Base-by-base conservation (phyloP, 1,284 basidiomycete genomes). In the Cutaneotrichosporon arboriforme region DNA sequence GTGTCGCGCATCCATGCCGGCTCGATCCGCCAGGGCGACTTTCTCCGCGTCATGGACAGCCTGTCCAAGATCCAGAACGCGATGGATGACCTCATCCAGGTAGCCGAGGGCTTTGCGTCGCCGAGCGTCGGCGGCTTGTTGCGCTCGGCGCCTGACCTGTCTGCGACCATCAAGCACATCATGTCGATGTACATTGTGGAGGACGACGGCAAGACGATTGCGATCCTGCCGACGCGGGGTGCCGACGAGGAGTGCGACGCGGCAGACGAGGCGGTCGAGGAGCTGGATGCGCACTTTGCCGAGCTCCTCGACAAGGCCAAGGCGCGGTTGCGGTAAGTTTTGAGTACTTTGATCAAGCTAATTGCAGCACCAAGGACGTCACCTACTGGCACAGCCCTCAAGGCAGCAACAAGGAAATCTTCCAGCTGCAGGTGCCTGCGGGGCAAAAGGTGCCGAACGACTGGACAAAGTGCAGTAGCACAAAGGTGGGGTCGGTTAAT, bases 1-100 rank as follows among this genome's bases (percentile, higher is more conserved):
- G 84, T 97, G 4, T 91, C 90, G 8, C 86, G 93, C 37, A 87
- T 97, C 51, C 93, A 97, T 65, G 91, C 92, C 7, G 89, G 87
- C 66, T 88, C 84, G 50, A 88, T 89, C 72, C 86, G 83, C 69
- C 83, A 92, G 56, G 83, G 80, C 60, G 90, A 94, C 64, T 97
- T 97, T 68, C 69, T 86, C 60, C 87, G 85, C 67, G 87, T 92
- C 17, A 78, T 96, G 9, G 75, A 77, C 88, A 80, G 86, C 3
- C 94, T 96, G 73, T 81, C 80, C 61, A 83, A 77, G 55, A 78
- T 96, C 31, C 85, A 81, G 63, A 78, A 79, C 33, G 86, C 85
- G 0, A 74, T 96, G 34, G 76, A 76, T 2, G 74, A 77, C n/a
- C 77, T 96, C 0, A 79, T 80, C 0, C 79, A 85, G 43, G 77